phyloP scores from a whole-genome alignment of 768 basidiomycete species.

The Russula earlei region DNA sequence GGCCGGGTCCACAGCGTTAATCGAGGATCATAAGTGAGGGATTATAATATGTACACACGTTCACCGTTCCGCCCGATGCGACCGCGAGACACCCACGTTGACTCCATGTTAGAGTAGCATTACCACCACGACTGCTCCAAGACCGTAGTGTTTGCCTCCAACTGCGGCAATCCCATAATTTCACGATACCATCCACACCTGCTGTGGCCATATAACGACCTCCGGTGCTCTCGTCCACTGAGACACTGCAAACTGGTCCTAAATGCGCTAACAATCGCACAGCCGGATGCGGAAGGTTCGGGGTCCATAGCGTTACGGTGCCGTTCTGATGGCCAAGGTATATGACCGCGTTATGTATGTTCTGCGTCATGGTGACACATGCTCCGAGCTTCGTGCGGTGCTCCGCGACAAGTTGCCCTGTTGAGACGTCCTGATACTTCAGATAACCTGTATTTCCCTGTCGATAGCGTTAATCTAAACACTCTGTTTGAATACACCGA shows the following conservation, averaged over 20 bases:
- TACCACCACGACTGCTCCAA: slow-evolving; percentile 64
- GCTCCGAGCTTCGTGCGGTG: slow-evolving; percentile 87
- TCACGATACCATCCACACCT: slow-evolving; percentile 81
- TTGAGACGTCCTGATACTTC: slow-evolving; percentile 96
- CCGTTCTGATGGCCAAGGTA: slow-evolving; percentile 94
- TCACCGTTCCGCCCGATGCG: slow-evolving; percentile 74
- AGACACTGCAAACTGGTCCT: slow-evolving; percentile 73
- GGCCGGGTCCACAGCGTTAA: slow-evolving; percentile 5
- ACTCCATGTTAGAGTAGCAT: slow-evolving; percentile 75
- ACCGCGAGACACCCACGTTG: slow-evolving; percentile 76
- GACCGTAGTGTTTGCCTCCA: slow-evolving; percentile 83
- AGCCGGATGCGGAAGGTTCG: slow-evolving; percentile 84
- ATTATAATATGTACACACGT: slow-evolving; percentile 40
- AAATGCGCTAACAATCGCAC: slow-evolving; percentile 88
- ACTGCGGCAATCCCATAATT: slow-evolving; percentile 95
- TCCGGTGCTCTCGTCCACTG: slow-evolving; percentile 75
- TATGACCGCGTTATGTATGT: slow-evolving; percentile 86
- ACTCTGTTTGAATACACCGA: neutral
- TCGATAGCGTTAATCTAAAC: neutral
- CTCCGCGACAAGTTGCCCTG: slow-evolving; percentile 75
- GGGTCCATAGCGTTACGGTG: slow-evolving; percentile 93
- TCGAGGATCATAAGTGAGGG: neutral
- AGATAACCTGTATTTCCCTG: slow-evolving; percentile 85
- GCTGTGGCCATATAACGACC: slow-evolving; percentile 89
- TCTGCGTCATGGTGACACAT: slow-evolving; percentile 81